These are phyloP conservation scores for cucumber (Cucumis sativus) DNA, from an alignment of 306 rosid species.

Conservation along the genomic window Cucumber_9930_V3 NC_026658.2:26095001-26095500, in stretches of 20 bases:
- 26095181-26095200: background rate
- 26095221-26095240: constrained; percentile 41
- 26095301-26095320: constrained; percentile 32
- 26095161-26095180: constrained; percentile 1
- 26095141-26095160: constrained; percentile 14
- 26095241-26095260: constrained; percentile 61
- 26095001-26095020: constrained; percentile 56
- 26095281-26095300: constrained; percentile 37
- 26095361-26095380: too few species aligned
- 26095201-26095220: background rate
- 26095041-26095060: constrained; percentile 25
- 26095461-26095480: too few species aligned
- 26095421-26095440: too few species aligned
- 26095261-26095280: constrained; percentile 39
- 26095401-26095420: too few species aligned
- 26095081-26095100: constrained; percentile 23
- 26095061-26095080: constrained; percentile 40
- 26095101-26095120: constrained; percentile 17
- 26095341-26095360: background rate
- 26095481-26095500: too few species aligned
- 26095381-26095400: too few species aligned
- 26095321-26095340: background rate
- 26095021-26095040: constrained; percentile 59
- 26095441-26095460: too few species aligned
- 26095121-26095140: constrained; percentile 56